Conservation (phyloP, 1,284 basidiomycete genomes). For the Leccinum pachyderme region DNA sequence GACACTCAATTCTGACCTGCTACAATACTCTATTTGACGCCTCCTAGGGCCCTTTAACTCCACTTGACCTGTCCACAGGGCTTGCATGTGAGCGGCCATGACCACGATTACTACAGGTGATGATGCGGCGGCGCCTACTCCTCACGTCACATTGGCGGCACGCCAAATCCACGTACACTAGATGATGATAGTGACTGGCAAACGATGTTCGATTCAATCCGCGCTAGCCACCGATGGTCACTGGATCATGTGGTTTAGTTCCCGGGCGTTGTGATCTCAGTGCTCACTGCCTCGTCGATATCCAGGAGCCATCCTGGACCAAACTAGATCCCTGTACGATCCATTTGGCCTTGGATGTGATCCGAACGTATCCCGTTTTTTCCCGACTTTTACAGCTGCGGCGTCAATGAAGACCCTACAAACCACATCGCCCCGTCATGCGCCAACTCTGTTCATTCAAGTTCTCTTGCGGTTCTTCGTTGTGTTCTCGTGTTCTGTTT, state of each 20-base stretch:
- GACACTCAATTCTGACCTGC: background rate
- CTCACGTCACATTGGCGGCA: background rate
- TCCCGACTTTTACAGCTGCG: conserved; percentile 9
- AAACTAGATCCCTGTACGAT: background rate
- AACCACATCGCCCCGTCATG: background rate
- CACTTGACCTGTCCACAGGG: background rate
- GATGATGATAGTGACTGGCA: background rate
- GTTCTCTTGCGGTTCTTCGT: background rate
- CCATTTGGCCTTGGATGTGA: conserved; percentile 12
- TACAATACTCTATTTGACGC: conserved; percentile 1
- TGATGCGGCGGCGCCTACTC: background rate
- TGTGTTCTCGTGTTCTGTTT: background rate
- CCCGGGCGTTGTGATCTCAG: conserved; percentile 2
- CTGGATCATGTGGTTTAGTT: background rate
- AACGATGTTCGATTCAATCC: conserved; percentile 1
- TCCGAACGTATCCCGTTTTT: conserved; percentile 22
- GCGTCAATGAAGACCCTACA: background rate
- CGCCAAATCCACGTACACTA: conserved; percentile 1
- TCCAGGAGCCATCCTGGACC: conserved; percentile 10
- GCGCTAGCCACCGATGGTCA: background rate
- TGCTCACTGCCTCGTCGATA: conserved; percentile 13
- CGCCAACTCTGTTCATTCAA: conserved; percentile 2
- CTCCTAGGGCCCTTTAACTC: background rate
- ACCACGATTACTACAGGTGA: conserved; percentile 11
- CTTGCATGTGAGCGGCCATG: background rate